Conservation (phyloP, 2,329 filamentous ascomycete species). For the Ophiostoma sp. region DNA sequence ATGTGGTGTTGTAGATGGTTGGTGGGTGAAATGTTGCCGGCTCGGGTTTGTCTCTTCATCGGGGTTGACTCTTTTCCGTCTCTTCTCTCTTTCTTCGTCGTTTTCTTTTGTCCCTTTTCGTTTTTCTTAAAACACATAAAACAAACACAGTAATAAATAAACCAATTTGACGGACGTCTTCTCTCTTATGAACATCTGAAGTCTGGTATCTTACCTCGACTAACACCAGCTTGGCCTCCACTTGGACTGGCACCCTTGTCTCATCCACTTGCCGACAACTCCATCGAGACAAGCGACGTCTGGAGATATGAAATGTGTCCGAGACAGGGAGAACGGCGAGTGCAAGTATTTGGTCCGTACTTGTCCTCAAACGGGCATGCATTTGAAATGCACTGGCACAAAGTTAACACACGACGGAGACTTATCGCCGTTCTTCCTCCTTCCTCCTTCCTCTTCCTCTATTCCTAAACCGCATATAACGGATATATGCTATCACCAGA, state of each 20-base stretch:
- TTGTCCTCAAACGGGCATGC: not conserved
- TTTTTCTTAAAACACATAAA: not conserved
- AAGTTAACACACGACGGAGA: not conserved
- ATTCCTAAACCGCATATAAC: not conserved
- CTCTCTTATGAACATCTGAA: not conserved
- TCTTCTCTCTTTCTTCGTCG: not conserved
- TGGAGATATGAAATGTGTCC: conserved; percentile 1
- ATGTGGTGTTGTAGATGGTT: not conserved
- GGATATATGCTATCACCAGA: not conserved
- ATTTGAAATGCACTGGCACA: not conserved
- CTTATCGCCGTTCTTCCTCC: not conserved
- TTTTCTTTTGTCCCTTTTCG: not conserved
- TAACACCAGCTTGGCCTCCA: not conserved
- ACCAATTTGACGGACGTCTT: not conserved
- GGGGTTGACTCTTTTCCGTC: not conserved
- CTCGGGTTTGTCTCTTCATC: not conserved
- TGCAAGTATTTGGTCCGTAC: not conserved
- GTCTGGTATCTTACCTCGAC: not conserved
- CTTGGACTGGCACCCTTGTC: not conserved
- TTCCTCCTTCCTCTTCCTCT: too few relatives aligned
- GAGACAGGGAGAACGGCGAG: not conserved
- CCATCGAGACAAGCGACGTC: not conserved
- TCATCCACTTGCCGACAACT: not conserved
- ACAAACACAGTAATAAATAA: not conserved
- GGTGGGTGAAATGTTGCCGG: not conserved